phyloP scores from a whole-genome alignment of 441 rosid species.

The Dalechampia spathulata region DNA sequence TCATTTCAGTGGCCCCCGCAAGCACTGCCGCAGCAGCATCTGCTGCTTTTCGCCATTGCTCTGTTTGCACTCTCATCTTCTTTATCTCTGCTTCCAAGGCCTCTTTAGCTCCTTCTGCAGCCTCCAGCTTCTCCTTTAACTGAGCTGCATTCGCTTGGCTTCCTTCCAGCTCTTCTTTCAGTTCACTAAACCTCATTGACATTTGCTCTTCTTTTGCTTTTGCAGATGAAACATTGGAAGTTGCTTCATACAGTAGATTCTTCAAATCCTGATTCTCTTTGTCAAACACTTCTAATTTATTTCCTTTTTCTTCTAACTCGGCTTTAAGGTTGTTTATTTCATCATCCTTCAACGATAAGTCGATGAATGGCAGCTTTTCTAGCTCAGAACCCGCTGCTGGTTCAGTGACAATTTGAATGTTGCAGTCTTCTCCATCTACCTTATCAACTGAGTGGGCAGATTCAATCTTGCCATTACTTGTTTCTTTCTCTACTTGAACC shows the following conservation, averaged over 20 bases:
- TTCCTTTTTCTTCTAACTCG: constrained; percentile 58
- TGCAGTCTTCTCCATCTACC: constrained; percentile 20
- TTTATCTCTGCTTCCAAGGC: constrained; percentile 75
- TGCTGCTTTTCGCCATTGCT: constrained; percentile 94
- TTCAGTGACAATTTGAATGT: constrained; percentile 18
- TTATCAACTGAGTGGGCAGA: constrained; percentile 14
- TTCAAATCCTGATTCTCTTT: constrained; percentile 52
- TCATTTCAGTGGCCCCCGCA: constrained; percentile 55
- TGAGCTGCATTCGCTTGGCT: constrained; percentile 38
- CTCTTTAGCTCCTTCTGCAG: constrained; percentile 48
- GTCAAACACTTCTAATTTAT: constrained; percentile 34
- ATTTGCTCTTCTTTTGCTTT: constrained; percentile 47
- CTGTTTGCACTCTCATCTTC: constrained; percentile 80
- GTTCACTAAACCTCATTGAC: constrained; percentile 32
- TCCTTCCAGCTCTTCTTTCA: constrained; percentile 52
- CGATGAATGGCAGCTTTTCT: constrained; percentile 24
- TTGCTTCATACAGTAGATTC: constrained; percentile 43
- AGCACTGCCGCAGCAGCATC: constrained; percentile 94
- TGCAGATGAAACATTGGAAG: constrained; percentile 25
- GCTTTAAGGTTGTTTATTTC: constrained; percentile 50
- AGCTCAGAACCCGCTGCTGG: constrained; percentile 14
- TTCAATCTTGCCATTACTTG: constrained; percentile 23
- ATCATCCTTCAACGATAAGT: constrained; percentile 37
- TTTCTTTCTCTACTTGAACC: constrained; percentile 44
- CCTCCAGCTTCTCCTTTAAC: constrained; percentile 49